Percentiles rank a stretch among this genome's conserved stretches.
Evolutionary conservation across 345 rosid species (phyloP).

Genomic region (Murraya koenigii): DNA sequence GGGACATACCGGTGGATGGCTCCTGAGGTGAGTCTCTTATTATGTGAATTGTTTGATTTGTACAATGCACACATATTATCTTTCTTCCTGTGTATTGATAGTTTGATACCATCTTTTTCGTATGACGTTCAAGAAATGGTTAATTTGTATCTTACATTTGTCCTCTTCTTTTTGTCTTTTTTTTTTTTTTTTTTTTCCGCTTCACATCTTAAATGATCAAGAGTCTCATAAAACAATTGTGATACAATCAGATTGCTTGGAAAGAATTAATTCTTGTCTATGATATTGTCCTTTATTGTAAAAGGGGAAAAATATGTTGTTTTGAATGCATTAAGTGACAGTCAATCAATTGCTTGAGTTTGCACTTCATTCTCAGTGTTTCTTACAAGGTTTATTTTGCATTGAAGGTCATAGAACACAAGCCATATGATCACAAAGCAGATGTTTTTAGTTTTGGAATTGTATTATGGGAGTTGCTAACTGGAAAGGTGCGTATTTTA

Average conservation of each 20-base stretch:
- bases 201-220: neutral
- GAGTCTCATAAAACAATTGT: neutral
- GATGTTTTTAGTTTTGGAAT: conserved; percentile 91
- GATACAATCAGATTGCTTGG: neutral
- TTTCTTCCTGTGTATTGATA: neutral
- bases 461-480: conserved; percentile 89
- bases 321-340: neutral
- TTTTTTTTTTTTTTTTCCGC: neutral
- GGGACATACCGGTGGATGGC: conserved; percentile 99
- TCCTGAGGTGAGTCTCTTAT: conserved; percentile 68
- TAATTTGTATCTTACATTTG: neutral
- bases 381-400: conserved; percentile 37
- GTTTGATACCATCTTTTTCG: neutral
- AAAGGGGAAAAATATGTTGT: neutral
- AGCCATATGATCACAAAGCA: conserved; percentile 96
- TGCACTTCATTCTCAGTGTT: conserved; percentile 8
- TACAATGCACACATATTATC: neutral
- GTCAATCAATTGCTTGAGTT: neutral
- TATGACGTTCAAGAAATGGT: neutral
- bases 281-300: neutral
- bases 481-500: conserved; percentile 68
- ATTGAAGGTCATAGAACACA: conserved; percentile 89
- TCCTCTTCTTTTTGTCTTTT: neutral
- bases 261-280: neutral
- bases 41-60: neutral